phyloP scores from a whole-genome alignment of 176 grass and related monocot genomes.

The Triticum dicoccoides region DNA sequence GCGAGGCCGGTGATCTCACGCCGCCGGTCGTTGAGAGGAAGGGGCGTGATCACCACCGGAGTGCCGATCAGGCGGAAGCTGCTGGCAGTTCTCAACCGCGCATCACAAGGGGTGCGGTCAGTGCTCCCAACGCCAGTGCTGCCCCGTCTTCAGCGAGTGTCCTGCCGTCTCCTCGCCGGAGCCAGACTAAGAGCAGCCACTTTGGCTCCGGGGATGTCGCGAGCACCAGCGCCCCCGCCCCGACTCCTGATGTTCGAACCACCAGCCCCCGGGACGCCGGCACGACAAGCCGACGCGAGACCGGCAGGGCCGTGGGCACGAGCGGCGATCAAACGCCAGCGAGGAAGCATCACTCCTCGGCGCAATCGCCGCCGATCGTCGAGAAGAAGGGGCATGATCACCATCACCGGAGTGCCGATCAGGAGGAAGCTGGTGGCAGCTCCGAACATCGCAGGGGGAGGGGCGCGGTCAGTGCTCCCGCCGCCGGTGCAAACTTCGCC shows the following conservation, averaged over 20 bases:
- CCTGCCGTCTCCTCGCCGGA: constrained; percentile 5
- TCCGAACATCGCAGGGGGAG: background rate
- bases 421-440: background rate
- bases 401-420: background rate
- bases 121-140: background rate
- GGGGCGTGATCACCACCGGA: background rate
- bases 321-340: background rate
- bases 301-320: background rate
- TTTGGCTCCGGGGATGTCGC: background rate
- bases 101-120: background rate
- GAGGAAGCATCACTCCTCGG: background rate
- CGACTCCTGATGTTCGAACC: background rate
- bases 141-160: background rate
- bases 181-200: background rate
- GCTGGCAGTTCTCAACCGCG: background rate
- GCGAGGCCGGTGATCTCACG: background rate
- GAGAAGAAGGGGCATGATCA: background rate
- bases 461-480: background rate
- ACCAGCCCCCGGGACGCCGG: background rate
- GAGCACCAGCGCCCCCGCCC: background rate
- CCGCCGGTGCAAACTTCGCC: background rate
- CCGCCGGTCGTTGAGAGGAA: background rate
- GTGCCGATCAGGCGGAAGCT: background rate
- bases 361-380: background rate
- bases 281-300: background rate